Base-by-base conservation (phyloP, 768 basidiomycete genomes). In the Neoboletus brunneissimus region DNA sequence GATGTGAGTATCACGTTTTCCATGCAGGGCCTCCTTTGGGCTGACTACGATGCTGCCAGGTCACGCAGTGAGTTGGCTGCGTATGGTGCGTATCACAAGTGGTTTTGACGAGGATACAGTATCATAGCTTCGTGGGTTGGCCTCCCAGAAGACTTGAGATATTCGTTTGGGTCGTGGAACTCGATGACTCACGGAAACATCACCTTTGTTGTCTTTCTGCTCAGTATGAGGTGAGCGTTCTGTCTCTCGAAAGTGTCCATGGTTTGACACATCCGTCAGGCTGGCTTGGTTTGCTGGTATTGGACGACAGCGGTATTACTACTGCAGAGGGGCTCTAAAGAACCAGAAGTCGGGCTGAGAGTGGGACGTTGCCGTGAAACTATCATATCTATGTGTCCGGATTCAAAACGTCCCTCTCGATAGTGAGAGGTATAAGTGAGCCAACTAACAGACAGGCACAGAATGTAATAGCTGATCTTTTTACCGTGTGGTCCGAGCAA, bases 101-200 rank as follows among this genome's bases (percentile, higher is more conserved):
- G 57, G n/a, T 29, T 16, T 40, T 65, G 40, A 54, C 34, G 61
- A 31, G 58, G 52, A 48, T 40, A 41, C 58, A 91, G 89, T 65
- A 80, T 91, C 58, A 64, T 73, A 18, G 78, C 76, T 32, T 83
- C 85, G 16, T 79, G 84, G 63, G 51, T 81, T 38, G 80, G 80
- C 9, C 78, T 90, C 29, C 90, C 90, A 0, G 61, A 70, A 34
- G 74, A 80, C 27, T 68, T 88, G 58, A 77, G 77, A 47, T 84
- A 77, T 56, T 72, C 75, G 27, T 73, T 81, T 35, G 67, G 67
- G 9, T 63, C 66, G 15, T 92, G 89, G 90, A 91, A 90, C 68
- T 66, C 77, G 27, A 86, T 81, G 77, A 87, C 84, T 0, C 89
- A 91, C 61, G 89, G 89, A 34, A 92, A 91, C 64, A 85, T 90